Base-by-base conservation (phyloP, 768 basidiomycete species). In the Phlegmacium glaucopus region DNA sequence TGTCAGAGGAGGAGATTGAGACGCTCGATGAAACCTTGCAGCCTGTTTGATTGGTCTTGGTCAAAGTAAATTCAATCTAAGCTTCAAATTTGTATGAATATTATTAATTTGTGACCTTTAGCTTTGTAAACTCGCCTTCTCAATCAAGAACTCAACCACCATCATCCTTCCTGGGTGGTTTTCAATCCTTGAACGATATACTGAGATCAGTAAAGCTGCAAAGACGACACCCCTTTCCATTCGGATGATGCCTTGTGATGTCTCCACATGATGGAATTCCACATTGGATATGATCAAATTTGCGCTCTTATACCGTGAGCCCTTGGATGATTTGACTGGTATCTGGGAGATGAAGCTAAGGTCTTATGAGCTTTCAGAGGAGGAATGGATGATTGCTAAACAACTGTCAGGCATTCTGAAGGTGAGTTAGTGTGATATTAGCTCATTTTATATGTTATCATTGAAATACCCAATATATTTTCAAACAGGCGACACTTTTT, bases 221-320 rank as follows among this genome's bases (percentile, higher is more conserved):
- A 32, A 32, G 13, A 13, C 8, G 30, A 32, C 9, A 32, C 30
- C 30, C 30, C 41, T 66, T 2, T 9, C 42, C 1, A 9, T 13
- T 1, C 45, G 54, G 2, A 57, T 61, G 13, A 68, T 74, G 52
- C 71, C 71, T 1, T 57, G 63, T 1, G 67, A 77, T 49, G 66
- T 75, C 0, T 17, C 47, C 5, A 72, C 70, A 0, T 50, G 61
- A 0, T 74, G 70, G 72, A 70, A 72, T 36, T 70, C 64, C 4
- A 69, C 63, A 13, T 32, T 32, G 8, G 30, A 32, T 13, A 32
- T 32, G 30, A 8, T 32, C 13, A 13, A 32, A 13, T 32, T 32
- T 32, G 30, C 30, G 30, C 30, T 32, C 30, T 32, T 32, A 8
- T 8, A 32, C 13, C 30, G 13, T 8, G 13, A 32, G 30, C 30